phyloP scores from a whole-genome alignment of 768 basidiomycete genomes.

The Agrocybe chaxingu region DNA sequence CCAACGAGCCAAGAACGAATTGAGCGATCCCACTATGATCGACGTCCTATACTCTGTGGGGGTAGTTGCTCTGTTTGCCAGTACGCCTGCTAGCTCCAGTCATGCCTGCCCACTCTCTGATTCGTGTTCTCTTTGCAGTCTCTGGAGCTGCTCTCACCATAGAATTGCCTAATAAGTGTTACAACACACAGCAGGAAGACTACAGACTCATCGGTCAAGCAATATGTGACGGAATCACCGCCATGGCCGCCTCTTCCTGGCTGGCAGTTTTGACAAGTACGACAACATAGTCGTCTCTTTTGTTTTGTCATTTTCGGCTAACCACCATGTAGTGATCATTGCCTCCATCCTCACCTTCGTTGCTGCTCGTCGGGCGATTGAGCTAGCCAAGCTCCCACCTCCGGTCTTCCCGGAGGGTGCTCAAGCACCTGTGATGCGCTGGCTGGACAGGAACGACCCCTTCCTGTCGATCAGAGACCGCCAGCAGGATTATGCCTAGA shows the following conservation, averaged over 20 bases:
- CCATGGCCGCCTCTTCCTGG: slow-evolving; percentile 26
- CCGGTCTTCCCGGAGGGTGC: slow-evolving; percentile 24
- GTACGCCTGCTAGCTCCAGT: slow-evolving; percentile 11
- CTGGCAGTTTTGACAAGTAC: slow-evolving; percentile 22
- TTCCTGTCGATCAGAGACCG: slow-evolving; percentile 14
- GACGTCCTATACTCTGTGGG: slow-evolving; percentile 22
- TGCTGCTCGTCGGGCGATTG: slow-evolving; percentile 22
- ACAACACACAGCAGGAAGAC: slow-evolving; percentile 19
- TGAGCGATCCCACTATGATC: slow-evolving; percentile 21
- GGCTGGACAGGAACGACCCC: slow-evolving; percentile 26
- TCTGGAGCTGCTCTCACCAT: slow-evolving; percentile 22
- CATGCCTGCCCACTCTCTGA: background rate
- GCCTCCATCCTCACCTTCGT: slow-evolving; percentile 21
- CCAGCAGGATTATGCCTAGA: slow-evolving; percentile 5
- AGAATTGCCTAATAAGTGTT: slow-evolving; percentile 24
- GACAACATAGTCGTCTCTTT: slow-evolving; percentile 1
- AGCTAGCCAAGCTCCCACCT: slow-evolving; percentile 24
- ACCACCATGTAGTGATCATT: slow-evolving; percentile 19
- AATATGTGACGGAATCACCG: slow-evolving; percentile 22
- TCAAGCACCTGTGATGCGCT: slow-evolving; percentile 27
- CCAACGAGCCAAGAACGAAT: slow-evolving; percentile 25
- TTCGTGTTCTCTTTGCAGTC: slow-evolving; percentile 12
- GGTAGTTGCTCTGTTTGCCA: slow-evolving; percentile 22
- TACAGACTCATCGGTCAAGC: slow-evolving; percentile 20
- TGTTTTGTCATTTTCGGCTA: background rate